Evolutionary conservation across 2,329 filamentous ascomycete species (phyloP), one percentile per base, ranked within the genome.

Genomic region (Torrubiella hemipterigena): DNA sequence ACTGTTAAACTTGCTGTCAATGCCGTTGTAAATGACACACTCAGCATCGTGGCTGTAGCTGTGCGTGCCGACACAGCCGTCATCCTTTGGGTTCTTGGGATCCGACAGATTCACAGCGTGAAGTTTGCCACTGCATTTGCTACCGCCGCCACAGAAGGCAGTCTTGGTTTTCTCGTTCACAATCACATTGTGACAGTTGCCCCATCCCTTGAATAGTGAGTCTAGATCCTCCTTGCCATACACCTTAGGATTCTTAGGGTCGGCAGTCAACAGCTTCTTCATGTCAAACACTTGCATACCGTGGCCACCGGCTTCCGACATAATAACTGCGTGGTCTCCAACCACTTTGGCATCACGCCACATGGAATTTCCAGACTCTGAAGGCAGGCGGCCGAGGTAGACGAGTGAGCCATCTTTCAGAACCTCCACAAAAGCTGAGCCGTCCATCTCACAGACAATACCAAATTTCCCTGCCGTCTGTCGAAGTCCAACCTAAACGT

Each of bases 281-380:
- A 74, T 60, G 44, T 77, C 72, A 41, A 77, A 77, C 46, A 76
- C 65, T 49, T 77, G 72, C 27, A 77, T 60, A 19, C 67, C 65
- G 45, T 76, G 70, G 30, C 52, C 47, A 8, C 43, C 41, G 6
- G 65, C 63, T 42, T 58, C 55, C 32, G 49, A 54, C 17, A 54
- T 54, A 23, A 58, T 52, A 32, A 56, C 39, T 17, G 42, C 32
- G 17, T 47, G 43, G 38, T 46, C 40, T 33, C 43, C 46, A 36
- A 46, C 55, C 1, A 50, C 48, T 12, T 47, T 45, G 37, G 57
- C 52, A 40, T 58, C 54, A 10, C 54, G 45, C 54, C 54, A 58
- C 31, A 57, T 54, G 34, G 58, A 61, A 35, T 37, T 44, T 7
- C 42, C 40, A 5, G 41, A 36, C 24, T 56, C 49, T 36, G 55